Evolutionary conservation across 768 basidiomycete species (phyloP).

Genomic region (Jaapia argillacea): DNA sequence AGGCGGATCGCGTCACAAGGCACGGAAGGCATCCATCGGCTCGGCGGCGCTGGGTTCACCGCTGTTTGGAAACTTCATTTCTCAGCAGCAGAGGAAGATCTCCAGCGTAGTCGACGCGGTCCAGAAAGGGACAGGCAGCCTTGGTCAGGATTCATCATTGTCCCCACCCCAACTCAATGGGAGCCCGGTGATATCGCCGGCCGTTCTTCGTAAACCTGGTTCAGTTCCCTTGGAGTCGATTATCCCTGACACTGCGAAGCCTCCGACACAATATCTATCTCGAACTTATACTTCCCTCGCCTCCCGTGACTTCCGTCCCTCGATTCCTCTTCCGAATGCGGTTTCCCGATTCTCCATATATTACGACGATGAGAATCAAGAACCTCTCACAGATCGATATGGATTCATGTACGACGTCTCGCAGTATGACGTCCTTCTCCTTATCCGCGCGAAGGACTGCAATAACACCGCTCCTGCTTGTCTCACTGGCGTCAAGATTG

Average conservation of each 20-base stretch:
- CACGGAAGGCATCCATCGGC: conserved; percentile 35
- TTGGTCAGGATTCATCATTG: conserved; percentile 1
- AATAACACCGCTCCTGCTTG: conserved; percentile 74
- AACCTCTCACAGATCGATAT: conserved; percentile 74
- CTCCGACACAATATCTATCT: conserved; percentile 78
- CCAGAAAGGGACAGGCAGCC: conserved; percentile 6
- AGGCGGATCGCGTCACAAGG: conserved; percentile 4
- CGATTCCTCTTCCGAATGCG: conserved; percentile 49
- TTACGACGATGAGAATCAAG: conserved; percentile 39
- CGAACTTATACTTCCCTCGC: conserved; percentile 66
- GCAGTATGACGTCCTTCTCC: conserved; percentile 69
- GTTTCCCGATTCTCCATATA: conserved; percentile 45
- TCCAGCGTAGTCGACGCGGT: conserved; percentile 18
- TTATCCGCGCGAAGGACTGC: conserved; percentile 64
- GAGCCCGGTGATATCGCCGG: conserved; percentile 8
- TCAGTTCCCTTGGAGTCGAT: conserved; percentile 73
- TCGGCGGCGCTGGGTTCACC: conserved; percentile 32
- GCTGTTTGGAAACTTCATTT: conserved; percentile 49
- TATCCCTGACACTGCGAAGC: conserved; percentile 69
- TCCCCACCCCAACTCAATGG: neutral
- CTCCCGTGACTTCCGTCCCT: conserved; percentile 64
- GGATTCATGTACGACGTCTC: conserved; percentile 88
- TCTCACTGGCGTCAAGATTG: conserved; percentile 80
- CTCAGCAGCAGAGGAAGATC: conserved; percentile 37
- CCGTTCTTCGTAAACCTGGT: conserved; percentile 18